Percentiles rank a stretch among this genome's conserved stretches.
Conservation (phyloP, 2,329 filamentous ascomycete species). For the Dryadomyces sulphureus region DNA sequence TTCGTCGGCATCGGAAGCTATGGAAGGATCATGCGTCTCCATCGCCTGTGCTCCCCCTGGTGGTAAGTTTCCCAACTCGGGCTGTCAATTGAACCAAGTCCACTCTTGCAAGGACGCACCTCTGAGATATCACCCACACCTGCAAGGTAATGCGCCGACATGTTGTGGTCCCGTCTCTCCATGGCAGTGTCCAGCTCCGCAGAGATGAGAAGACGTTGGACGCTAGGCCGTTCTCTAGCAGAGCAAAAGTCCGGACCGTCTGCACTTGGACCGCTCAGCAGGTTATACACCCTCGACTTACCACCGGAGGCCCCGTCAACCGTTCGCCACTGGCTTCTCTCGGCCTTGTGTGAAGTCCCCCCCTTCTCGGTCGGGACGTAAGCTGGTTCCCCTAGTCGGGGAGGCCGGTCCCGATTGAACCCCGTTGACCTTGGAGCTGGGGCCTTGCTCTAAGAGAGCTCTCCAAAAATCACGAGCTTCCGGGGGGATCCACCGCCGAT, state of each 20-base stretch:
- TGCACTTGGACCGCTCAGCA: no score
- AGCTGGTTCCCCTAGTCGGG: not conserved
- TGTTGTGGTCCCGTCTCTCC: not conserved
- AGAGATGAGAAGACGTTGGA: not conserved
- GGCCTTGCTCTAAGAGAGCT: not conserved
- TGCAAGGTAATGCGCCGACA: not conserved
- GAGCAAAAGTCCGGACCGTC: no score
- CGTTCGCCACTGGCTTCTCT: not conserved
- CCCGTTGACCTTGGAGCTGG: not conserved
- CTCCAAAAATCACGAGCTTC: not conserved
- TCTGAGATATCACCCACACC: not conserved
- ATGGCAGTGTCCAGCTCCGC: not conserved
- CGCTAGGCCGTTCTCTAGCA: not conserved
- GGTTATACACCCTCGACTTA: not conserved
- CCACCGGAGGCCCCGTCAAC: not conserved
- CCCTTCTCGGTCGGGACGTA: not conserved
- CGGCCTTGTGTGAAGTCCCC: not conserved
- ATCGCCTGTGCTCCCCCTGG: not conserved
- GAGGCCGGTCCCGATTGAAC: not conserved
- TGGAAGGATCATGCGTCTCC: not conserved
- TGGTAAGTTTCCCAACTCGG: not conserved
- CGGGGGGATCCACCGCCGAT: not conserved
- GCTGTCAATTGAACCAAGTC: not conserved
- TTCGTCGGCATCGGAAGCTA: not conserved
- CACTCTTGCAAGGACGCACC: conserved; percentile 4